These are phyloP conservation scores for Veloboletus limbatus DNA, from an alignment of 1,284 basidiomycete genomes.

Conservation along the genomic window DNA sequence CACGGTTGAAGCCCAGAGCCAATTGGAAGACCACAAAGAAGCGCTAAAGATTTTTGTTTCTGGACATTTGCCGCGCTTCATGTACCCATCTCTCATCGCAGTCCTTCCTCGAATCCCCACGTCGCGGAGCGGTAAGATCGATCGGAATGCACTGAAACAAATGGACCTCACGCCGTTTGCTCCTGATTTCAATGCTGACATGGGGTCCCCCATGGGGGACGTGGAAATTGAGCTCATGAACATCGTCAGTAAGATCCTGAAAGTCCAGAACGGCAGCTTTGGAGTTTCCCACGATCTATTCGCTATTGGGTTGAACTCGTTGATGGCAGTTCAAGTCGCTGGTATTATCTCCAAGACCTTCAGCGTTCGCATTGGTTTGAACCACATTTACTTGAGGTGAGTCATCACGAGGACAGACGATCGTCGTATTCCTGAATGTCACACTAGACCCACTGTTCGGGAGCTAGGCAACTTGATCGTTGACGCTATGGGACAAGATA, in stretches of 20 bases:
- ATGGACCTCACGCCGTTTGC: constrained; percentile 27
- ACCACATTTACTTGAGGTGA: constrained; percentile 30
- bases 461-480: constrained; percentile 28
- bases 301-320: constrained; percentile 28
- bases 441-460: constrained; percentile 23
- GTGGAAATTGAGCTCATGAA: constrained; percentile 27
- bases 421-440: not conserved
- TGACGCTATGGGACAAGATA: constrained; percentile 28
- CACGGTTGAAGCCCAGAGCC: constrained; percentile 10
- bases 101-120: constrained; percentile 23
- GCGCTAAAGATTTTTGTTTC: constrained; percentile 27
- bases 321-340: constrained; percentile 33
- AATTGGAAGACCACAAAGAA: constrained; percentile 27
- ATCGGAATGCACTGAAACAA: constrained; percentile 28
- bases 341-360: constrained; percentile 31
- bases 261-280: constrained; percentile 22
- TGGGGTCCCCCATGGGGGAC: constrained; percentile 26
- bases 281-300: constrained; percentile 31
- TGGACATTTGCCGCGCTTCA: constrained; percentile 31
- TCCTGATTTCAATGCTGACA: constrained; percentile 20
- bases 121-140: constrained; percentile 29
- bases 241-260: constrained; percentile 25
- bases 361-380: constrained; percentile 29
- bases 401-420: not conserved
- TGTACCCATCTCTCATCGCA: constrained; percentile 31